These are phyloP conservation scores for Leucaena leucocephala DNA, from an alignment of 306 rosid genomes.

Conservation along the genomic window DNA sequence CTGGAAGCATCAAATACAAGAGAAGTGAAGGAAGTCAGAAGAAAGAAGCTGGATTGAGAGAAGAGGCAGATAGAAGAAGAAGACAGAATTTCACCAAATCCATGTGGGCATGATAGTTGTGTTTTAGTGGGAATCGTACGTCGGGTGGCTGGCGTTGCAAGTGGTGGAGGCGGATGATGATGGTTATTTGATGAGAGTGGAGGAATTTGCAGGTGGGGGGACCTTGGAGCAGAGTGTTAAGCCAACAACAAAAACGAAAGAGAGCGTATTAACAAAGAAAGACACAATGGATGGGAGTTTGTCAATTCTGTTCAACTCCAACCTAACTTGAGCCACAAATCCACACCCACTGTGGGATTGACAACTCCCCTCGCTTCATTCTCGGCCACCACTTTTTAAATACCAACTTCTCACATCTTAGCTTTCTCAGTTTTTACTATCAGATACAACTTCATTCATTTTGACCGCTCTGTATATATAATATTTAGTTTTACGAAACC, in stretches of 20 bases:
- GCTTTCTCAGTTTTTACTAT: background rate
- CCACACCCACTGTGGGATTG: conserved; percentile 46
- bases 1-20: conserved; percentile 38
- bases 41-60: background rate
- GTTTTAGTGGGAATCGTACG: conserved; percentile 13
- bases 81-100: conserved; percentile 44
- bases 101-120: conserved; percentile 34
- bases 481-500: no score
- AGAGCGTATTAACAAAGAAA: background rate
- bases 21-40: conserved; percentile 24
- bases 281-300: conserved; percentile 24
- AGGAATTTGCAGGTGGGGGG: conserved; percentile 9
- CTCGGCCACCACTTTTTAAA: conserved; percentile 49
- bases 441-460: background rate
- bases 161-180: conserved; percentile 5
- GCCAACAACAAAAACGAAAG: conserved; percentile 4
- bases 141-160: conserved; percentile 7
- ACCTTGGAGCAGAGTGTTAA: background rate
- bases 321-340: conserved; percentile 58
- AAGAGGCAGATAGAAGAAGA: conserved; percentile 27
- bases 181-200: background rate
- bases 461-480: background rate
- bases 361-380: conserved; percentile 36
- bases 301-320: conserved; percentile 39
- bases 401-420: background rate